Evolutionary conservation across 2,329 filamentous ascomycete genomes (phyloP), one percentile per base, ranked within the genome.

Genomic region (Phialophora expanda): DNA sequence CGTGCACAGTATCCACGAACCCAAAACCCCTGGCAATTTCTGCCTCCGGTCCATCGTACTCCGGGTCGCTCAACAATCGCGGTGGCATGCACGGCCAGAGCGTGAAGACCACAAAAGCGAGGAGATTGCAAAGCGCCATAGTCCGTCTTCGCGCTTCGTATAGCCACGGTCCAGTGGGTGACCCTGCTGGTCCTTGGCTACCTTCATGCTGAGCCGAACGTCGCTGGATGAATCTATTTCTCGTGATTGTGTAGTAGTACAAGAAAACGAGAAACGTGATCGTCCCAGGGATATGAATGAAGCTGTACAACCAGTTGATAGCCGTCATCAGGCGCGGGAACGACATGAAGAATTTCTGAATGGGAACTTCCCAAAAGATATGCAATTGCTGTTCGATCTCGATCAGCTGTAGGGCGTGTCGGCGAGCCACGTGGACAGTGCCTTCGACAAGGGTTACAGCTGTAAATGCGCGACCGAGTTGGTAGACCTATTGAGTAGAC

Each of bases 241-340:
- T 83, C 7, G 86, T 88, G 26, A 87, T 90, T 55, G 88, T 91
- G 74, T 89, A 84, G 78, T 89, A 90, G 78, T 87, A 92, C 4
- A 92, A 82, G 74, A 86, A 84, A 44, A 87, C 82, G 26, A 87
- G 80, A 73, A 91, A 92, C 53, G 89, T 82, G 70, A 92, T 91
- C 5, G 89, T 91, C 14, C 89, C 89, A 0, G 89, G 90, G 65
- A 92, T 92, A 76, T 92, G 90, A 73, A 92, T 90, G 77, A 91
- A 91, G 5, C 89, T 91, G 78, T 92, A 92, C 30, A 86, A 83
- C 73, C 89, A 84, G 77, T 92, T 92, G 71, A 88, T 90, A 85
- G 85, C 90, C 70, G 82, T 85, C 80, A 92, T 84, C 50, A 89
- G 72, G 30, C 79, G 74, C 1, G 87, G 83, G 59, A 83, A 83